These are phyloP conservation scores for Sporobolomyces pararoseus DNA, from an alignment of 768 basidiomycete genomes.

Conservation along the genomic window DNA sequence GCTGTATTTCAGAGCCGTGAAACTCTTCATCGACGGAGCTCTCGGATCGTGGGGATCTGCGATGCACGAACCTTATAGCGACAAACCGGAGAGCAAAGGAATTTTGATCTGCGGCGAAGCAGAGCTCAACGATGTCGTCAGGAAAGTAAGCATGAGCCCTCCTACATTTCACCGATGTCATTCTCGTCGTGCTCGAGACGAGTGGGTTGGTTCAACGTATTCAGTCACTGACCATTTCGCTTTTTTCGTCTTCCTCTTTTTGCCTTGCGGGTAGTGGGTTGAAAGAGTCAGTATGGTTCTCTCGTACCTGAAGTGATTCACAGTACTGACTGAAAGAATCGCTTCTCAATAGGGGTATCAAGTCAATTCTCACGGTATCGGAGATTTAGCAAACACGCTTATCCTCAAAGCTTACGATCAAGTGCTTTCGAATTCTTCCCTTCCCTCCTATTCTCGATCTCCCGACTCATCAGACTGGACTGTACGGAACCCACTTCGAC, in stretches of 20 bases:
- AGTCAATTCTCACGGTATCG: constrained; percentile 49
- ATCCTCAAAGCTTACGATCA: constrained; percentile 79
- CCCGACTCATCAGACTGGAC: background rate
- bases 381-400: constrained; percentile 76
- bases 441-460: background rate
- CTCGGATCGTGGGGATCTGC: constrained; percentile 91
- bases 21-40: constrained; percentile 78
- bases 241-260: too few relatives aligned
- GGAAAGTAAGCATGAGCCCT: constrained; percentile 51
- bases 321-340: too few relatives aligned
- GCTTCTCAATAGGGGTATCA: constrained; percentile 36
- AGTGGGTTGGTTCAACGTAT: too few relatives aligned
- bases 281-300: constrained; percentile 35
- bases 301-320: background rate
- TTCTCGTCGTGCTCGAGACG: too few relatives aligned
- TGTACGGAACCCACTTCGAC: constrained; percentile 51
- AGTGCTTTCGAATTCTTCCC: constrained; percentile 51
- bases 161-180: too few relatives aligned
- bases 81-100: constrained; percentile 60
- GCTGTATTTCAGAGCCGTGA: constrained; percentile 57
- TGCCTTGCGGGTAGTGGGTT: constrained; percentile 13
- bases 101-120: constrained; percentile 63
- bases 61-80: constrained; percentile 71
- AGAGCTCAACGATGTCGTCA: constrained; percentile 58
- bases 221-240: too few relatives aligned